phyloP scores from a whole-genome alignment of 2,329 filamentous ascomycete species.

The Aureobasidium melanogenum region DNA sequence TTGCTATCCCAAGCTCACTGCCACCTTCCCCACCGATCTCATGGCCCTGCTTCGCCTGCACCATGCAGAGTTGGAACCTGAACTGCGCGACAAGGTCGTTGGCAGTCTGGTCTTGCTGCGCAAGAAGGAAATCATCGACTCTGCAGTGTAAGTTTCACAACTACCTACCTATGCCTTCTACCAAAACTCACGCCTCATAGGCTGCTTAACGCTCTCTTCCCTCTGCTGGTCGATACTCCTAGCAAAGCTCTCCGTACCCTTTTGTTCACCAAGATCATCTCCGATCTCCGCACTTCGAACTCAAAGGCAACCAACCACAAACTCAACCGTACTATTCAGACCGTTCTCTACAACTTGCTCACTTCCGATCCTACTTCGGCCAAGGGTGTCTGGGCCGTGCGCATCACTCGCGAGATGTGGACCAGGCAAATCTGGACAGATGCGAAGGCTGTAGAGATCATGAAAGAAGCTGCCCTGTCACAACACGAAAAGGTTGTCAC shows the following conservation, averaged over 20 bases:
- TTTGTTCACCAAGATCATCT: slow-evolving; percentile 83
- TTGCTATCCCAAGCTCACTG: slow-evolving; percentile 77
- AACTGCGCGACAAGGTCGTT: slow-evolving; percentile 89
- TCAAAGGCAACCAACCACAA: slow-evolving; percentile 82
- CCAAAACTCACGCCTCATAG: slow-evolving; percentile 18
- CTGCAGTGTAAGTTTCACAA: slow-evolving; percentile 44
- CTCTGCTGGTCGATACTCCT: slow-evolving; percentile 81
- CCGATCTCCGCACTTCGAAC: slow-evolving; percentile 82
- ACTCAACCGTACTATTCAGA: slow-evolving; percentile 87
- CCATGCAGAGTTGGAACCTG: slow-evolving; percentile 71
- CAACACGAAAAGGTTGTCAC: slow-evolving; percentile 89
- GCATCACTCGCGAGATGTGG: slow-evolving; percentile 92
- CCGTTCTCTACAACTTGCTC: slow-evolving; percentile 83
- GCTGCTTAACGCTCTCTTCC: slow-evolving; percentile 85
- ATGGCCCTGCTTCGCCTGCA: slow-evolving; percentile 73
- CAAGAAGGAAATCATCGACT: slow-evolving; percentile 89
- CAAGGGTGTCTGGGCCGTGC: slow-evolving; percentile 91
- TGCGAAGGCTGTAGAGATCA: slow-evolving; percentile 88
- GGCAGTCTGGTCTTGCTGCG: slow-evolving; percentile 78
- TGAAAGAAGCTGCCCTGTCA: slow-evolving; percentile 85
- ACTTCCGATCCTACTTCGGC: slow-evolving; percentile 75
- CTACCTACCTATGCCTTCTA: slow-evolving; percentile 13
- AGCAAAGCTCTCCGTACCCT: slow-evolving; percentile 81
- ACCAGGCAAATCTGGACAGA: slow-evolving; percentile 95
- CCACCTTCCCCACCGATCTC: slow-evolving; percentile 68